phyloP scores from a whole-genome alignment of 176 grass and related monocot genomes.

The Urochloa ruziziensis region DNA sequence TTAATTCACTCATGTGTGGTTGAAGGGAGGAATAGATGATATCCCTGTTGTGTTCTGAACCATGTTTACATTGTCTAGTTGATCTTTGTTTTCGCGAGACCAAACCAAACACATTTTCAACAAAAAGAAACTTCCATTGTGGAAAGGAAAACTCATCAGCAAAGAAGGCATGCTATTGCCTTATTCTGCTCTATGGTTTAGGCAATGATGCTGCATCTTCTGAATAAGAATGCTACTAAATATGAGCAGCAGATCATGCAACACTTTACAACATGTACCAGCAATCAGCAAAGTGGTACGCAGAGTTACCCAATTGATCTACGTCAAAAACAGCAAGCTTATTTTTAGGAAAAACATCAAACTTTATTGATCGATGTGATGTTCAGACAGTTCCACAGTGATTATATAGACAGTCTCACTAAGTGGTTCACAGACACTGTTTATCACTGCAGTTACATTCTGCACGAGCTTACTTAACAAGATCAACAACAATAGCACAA shows the following conservation, averaged over 20 bases:
- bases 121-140: no score
- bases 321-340: not conserved
- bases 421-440: not conserved
- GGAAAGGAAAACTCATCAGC: not conserved
- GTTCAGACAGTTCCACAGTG: not conserved
- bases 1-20: not conserved
- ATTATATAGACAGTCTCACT: not conserved
- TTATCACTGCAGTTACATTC: not conserved
- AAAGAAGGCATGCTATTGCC: not conserved
- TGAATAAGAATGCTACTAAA: not conserved
- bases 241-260: not conserved
- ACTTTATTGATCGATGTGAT: conserved; percentile 4
- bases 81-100: not conserved
- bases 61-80: not conserved
- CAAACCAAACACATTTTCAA: not conserved
- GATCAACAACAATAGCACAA: conserved; percentile 21
- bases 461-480: conserved; percentile 4
- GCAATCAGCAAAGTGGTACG: not conserved
- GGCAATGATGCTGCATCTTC: not conserved
- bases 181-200: not conserved
- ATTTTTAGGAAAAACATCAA: not conserved
- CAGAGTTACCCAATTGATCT: not conserved
- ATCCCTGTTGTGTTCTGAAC: not conserved
- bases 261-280: not conserved
- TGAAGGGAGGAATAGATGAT: not conserved